These are phyloP conservation scores for Chaetomium globosum DNA, from an alignment of 2,329 filamentous ascomycete genomes.

Conservation along the genomic window DNA sequence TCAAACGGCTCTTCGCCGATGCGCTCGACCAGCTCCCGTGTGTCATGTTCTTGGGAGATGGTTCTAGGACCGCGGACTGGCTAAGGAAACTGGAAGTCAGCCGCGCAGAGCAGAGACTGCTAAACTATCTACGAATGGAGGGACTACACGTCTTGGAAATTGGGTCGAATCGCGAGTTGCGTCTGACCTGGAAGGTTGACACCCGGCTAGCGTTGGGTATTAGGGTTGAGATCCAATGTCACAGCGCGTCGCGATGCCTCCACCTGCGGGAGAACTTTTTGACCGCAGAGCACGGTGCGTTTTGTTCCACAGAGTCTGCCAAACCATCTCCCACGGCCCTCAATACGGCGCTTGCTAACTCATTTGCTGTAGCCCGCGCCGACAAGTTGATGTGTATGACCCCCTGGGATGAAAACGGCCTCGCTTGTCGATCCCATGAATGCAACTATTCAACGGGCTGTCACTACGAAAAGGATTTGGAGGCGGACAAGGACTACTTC, in stretches of 20 bases:
- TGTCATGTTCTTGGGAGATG: constrained; percentile 6
- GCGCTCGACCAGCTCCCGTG: constrained; percentile 26
- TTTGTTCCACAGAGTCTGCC: background rate
- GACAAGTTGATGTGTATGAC: background rate
- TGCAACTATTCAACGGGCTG: background rate
- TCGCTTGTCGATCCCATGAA: constrained; percentile 4
- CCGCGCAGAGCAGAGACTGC: constrained; percentile 24
- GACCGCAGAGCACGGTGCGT: constrained; percentile 15
- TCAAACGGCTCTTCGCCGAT: constrained; percentile 27
- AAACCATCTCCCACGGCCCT: background rate
- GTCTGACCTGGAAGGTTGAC: background rate
- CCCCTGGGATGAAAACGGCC: background rate
- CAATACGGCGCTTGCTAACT: background rate
- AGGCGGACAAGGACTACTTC: constrained; percentile 12
- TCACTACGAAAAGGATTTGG: constrained; percentile 3
- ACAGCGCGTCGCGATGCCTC: constrained; percentile 15
- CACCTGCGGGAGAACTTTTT: constrained; percentile 20
- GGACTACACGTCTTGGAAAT: background rate
- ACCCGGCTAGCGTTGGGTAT: background rate
- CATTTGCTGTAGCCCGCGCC: constrained; percentile 4
- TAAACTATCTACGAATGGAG: constrained; percentile 13
- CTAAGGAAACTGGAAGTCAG: constrained; percentile 19
- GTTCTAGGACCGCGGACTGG: background rate
- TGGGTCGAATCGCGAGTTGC: background rate
- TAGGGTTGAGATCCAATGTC: constrained; percentile 23